Base-by-base conservation (phyloP, 495 filamentous ascomycete species). In the Arthonia radiata region DNA sequence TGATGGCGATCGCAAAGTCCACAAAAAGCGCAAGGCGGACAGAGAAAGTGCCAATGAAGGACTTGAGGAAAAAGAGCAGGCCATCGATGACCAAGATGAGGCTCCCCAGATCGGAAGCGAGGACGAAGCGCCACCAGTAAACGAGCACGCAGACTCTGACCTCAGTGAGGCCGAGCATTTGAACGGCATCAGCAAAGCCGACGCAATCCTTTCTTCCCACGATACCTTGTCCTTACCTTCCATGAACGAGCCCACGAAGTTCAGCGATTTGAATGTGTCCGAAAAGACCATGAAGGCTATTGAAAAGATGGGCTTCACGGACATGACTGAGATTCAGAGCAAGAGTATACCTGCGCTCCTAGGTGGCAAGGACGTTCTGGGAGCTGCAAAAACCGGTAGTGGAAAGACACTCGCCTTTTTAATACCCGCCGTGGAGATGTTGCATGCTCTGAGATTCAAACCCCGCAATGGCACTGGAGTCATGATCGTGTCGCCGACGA, bases 381-480 rank as follows among this genome's bases (percentile, higher is more conserved):
- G 89, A 36, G 86, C 86, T 15, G 86, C 86, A 19, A 94, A 97
- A 57, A 97, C 86, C 0, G 86, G 86, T 5, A 83, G 75, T 10
- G 86, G 86, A 40, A 97, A 97, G 57, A 97, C 86, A 1, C 48
- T 97, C 24, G 70, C 83, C 11, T 97, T 97, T 50, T 53, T 97
- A 37, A 90, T 94, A 18, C 86, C 86, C 14, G 81, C 79, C 0
- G 59, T 94, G 13, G 86, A 97, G 53, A 91, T 94, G 76, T 62
- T 97, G 21, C 68, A 65, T 43, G 73, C 81, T 0, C 54, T 97
- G 38, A 66, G 72, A 27, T 94, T 91, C 59, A 90, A 89, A 46
- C 70, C 73, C 3, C 46, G 73, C 37, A 75, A 74, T 37, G 73
- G 79, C 38, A 83, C 78, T 27, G 81, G 83, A 32, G 78, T 72